Percentiles rank a stretch among this genome's conserved stretches.
phyloP scores from a whole-genome alignment of 495 filamentous ascomycete species.

The Penicillium lagena region DNA sequence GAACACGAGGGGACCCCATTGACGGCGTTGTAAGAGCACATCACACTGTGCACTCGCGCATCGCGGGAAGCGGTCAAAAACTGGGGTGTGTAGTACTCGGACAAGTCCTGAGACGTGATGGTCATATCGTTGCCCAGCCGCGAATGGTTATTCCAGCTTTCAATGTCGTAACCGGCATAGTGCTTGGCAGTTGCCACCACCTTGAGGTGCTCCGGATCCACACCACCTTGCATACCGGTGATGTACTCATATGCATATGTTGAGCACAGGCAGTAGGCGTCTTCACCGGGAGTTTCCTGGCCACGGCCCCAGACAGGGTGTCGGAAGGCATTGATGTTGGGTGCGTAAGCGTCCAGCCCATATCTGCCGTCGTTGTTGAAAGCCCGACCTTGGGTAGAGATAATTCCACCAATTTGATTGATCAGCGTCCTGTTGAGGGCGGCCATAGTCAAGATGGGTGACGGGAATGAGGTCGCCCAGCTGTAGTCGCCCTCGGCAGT shows the following conservation, averaged over 20 bases:
- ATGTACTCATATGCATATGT: slow-evolving; percentile 53
- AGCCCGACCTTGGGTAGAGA: slow-evolving; percentile 60
- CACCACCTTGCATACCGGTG: slow-evolving; percentile 52
- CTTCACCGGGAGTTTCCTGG: slow-evolving; percentile 58
- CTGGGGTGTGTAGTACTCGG: slow-evolving; percentile 43
- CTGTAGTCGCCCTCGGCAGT: slow-evolving; percentile 41
- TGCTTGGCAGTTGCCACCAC: slow-evolving; percentile 62
- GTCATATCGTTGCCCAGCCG: slow-evolving; percentile 50
- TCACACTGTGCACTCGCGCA: slow-evolving; percentile 49
- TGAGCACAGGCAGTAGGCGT: slow-evolving; percentile 47
- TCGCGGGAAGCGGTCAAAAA: slow-evolving; percentile 37
- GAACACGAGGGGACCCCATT: slow-evolving; percentile 54
- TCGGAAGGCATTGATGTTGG: slow-evolving; percentile 64
- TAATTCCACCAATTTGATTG: slow-evolving; percentile 46
- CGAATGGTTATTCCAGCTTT: slow-evolving; percentile 48
- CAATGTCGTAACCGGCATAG: slow-evolving; percentile 60
- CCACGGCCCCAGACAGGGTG: slow-evolving; percentile 58
- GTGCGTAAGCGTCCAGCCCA: slow-evolving; percentile 58
- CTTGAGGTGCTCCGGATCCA: slow-evolving; percentile 38
- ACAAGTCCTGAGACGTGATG: slow-evolving; percentile 48
- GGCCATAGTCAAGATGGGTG: slow-evolving; percentile 53
- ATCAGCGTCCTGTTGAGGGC: slow-evolving; percentile 57
- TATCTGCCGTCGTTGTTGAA: slow-evolving; percentile 55
- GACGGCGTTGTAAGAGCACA: slow-evolving; percentile 58
- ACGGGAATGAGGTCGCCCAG: slow-evolving; percentile 57